phyloP scores from a whole-genome alignment of 2,329 filamentous ascomycete species.

The Helicocarpus griseus region DNA sequence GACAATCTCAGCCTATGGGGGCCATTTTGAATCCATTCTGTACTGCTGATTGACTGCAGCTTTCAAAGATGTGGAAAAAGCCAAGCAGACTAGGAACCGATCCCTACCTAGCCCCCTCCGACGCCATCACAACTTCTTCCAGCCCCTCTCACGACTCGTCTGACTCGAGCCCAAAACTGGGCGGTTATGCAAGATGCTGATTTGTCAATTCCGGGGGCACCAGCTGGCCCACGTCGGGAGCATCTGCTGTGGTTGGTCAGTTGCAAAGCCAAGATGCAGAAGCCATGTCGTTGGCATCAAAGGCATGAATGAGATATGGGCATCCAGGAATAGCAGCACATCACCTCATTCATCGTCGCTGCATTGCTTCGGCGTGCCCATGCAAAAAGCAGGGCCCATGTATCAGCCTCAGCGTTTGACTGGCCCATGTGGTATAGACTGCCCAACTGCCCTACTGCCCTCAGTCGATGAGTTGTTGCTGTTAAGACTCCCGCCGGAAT shows the following conservation, averaged over 20 bases:
- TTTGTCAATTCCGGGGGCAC: neutral
- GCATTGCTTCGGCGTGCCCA: neutral
- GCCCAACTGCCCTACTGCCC: too few species aligned
- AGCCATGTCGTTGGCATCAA: neutral
- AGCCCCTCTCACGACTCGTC: neutral
- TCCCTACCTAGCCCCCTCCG: neutral
- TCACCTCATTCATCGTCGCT: neutral
- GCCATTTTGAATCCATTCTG: neutral
- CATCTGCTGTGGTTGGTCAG: neutral
- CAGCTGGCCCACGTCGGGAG: too few species aligned
- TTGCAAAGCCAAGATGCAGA: neutral
- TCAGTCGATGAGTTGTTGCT: too few species aligned
- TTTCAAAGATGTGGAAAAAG: neutral
- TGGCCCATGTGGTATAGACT: neutral
- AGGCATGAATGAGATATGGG: too few species aligned
- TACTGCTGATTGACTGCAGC: neutral
- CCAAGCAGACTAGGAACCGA: neutral
- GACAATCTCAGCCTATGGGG: neutral
- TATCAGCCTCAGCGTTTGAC: neutral
- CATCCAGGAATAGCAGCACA: neutral
- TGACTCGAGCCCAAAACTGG: neutral
- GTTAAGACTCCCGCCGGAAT: too few species aligned
- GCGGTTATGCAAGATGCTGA: neutral
- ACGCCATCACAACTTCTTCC: neutral
- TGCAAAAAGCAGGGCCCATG: neutral